phyloP scores from a whole-genome alignment of 169 alveolate genomes.

The Plasmodium gallinaceum region DNA sequence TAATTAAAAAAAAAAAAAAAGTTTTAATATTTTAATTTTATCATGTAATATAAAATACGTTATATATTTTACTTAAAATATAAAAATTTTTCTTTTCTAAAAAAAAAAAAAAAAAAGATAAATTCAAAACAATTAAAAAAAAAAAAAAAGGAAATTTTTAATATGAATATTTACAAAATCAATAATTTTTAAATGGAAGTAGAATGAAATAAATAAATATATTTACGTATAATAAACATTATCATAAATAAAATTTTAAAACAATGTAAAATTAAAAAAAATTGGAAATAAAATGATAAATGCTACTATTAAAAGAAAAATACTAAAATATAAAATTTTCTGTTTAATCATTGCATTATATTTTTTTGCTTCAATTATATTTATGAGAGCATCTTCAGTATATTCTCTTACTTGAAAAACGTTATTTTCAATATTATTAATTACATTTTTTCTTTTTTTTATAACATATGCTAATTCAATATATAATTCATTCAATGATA shows the following conservation, averaged over 20 bases:
- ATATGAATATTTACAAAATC: too few species aligned
- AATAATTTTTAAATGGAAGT: too few species aligned
- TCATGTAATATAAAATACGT: too few species aligned
- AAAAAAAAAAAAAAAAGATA: too few species aligned
- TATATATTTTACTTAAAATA: too few species aligned
- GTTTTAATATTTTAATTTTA: too few species aligned
- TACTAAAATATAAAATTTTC: constrained; percentile 36
- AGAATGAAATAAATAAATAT: not conserved
- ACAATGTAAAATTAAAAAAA: constrained; percentile 29
- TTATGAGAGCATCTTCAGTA: constrained; percentile 50
- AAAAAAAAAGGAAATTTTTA: not conserved
- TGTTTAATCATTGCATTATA: constrained; percentile 32
- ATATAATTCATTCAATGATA: constrained; percentile 43
- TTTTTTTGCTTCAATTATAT: constrained; percentile 39
- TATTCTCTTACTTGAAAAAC: constrained; percentile 58
- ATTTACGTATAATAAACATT: not conserved
- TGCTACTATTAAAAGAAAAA: constrained; percentile 55
- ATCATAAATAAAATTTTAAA: not conserved
- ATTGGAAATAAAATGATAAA: constrained; percentile 43
- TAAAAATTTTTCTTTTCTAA: too few species aligned
- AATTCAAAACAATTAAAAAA: not conserved
- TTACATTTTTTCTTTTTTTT: constrained; percentile 44
- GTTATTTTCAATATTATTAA: constrained; percentile 49
- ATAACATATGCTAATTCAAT: constrained; percentile 62
- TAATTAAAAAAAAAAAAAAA: too few species aligned